phyloP scores from a whole-genome alignment of 148 eudicot species.

The Amaranthus cruentus region DNA sequence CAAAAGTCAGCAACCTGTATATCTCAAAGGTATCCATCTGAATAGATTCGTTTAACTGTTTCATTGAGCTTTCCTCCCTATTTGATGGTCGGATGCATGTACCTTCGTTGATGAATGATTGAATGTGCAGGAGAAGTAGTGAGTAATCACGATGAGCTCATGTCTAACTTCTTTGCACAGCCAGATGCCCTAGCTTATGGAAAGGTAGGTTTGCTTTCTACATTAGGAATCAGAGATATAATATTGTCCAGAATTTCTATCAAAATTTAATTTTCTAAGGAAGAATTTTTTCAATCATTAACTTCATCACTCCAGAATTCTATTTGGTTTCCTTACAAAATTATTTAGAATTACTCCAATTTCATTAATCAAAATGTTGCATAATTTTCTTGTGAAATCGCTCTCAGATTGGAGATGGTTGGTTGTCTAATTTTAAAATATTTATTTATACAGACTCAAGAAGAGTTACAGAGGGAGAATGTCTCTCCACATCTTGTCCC shows the following conservation, averaged over 20 bases:
- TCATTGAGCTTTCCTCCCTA: background rate
- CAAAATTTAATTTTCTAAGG: background rate
- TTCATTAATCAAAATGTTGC: background rate
- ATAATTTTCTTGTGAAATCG: background rate
- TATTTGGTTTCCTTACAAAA: background rate
- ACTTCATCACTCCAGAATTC: background rate
- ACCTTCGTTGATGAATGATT: conserved; percentile 3
- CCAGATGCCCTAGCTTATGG: conserved; percentile 99
- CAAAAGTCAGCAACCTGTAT: conserved; percentile 94
- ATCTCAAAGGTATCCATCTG: conserved; percentile 59
- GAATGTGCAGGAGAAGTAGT: conserved; percentile 75
- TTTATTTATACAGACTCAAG: conserved; percentile 58
- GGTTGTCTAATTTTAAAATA: conserved; percentile 9
- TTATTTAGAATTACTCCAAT: background rate
- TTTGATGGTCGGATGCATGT: background rate
- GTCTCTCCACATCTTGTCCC: conserved; percentile 73
- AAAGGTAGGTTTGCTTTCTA: conserved; percentile 47
- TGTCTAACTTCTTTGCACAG: conserved; percentile 99
- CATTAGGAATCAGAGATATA: background rate
- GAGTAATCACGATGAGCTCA: conserved; percentile 95
- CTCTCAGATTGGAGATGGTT: background rate
- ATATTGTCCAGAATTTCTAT: background rate
- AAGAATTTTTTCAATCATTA: background rate
- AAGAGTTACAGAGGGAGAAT: conserved; percentile 77
- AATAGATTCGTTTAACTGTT: background rate